Base-by-base conservation (phyloP, 352 stramenopile species). In the Phytophthora boehmeriae region DNA sequence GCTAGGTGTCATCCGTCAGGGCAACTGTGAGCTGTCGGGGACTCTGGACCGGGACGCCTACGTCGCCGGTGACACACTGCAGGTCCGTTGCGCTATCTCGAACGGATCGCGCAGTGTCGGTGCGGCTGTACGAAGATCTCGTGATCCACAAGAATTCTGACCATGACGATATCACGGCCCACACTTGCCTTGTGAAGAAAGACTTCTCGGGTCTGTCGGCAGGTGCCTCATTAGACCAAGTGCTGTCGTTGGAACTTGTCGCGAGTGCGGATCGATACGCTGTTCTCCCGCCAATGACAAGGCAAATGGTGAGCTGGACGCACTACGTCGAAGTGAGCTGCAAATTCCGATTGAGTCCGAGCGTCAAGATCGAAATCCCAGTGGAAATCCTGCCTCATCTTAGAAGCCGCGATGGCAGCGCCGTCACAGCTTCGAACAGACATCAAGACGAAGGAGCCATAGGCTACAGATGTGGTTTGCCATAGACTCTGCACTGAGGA, bases 321-420 rank as follows among this genome's bases (percentile, higher is more conserved):
- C 50, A 71, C 32, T 49, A 62, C n/a, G 42, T 64, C 4, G 57
- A 68, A 54, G 57, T 72, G 13, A 58, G 49, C 10, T 72, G 63
- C 58, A 63, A 63, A 20, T 72, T 72, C 42, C 48, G 30, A 22
- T 52, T 67, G 52, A 60, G 63, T n/a, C 58, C 63, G 30, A 72
- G 57, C 58, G 45, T 68, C 32, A 53, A 63, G 20, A 50, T 67
- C 9, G 63, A 72, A 43, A 68, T 72, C 34, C 63, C 63, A 17
- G 58, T 72, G 13, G 68, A 51, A 27, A 68, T 68, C 48, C 14
- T 72, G 32, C 19, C 42, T 16, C 45, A n/a, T 49, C 16, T 13
- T 38, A 5, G 50, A 61, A 25, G 35, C 42, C 19, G 48, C 54
- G 32, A n/a, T 13, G 20, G 38, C 38, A n/a, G 28, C 55, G 28